Evolutionary conservation across 768 basidiomycete species (phyloP).

Genomic region (Boletus tomentosulus): DNA sequence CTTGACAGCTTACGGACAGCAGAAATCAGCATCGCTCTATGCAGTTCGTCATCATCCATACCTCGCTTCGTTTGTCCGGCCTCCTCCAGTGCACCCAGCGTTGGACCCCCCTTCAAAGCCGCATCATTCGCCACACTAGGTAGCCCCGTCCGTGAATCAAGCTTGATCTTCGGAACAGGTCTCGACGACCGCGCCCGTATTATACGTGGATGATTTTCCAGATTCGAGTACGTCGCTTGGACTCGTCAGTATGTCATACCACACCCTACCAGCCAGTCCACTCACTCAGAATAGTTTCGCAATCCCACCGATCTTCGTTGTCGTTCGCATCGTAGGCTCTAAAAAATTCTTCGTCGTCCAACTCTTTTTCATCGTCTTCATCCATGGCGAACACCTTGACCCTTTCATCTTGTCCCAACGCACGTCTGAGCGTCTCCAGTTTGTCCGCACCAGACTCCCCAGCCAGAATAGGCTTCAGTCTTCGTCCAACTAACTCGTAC

Average conservation of each 20-base stretch:
- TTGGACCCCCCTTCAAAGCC: background rate
- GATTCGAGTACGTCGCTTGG: slow-evolving; percentile 90
- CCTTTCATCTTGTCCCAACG: slow-evolving; percentile 67
- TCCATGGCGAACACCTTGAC: slow-evolving; percentile 42
- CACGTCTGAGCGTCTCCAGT: slow-evolving; percentile 71
- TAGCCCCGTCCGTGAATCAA: slow-evolving; percentile 77
- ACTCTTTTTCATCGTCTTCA: slow-evolving; percentile 45
- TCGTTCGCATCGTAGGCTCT: slow-evolving; percentile 38
- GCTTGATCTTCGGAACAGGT: slow-evolving; percentile 56
- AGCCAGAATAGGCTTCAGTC: slow-evolving; percentile 70
- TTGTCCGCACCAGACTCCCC: slow-evolving; percentile 76
- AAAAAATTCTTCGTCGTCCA: slow-evolving; percentile 41
- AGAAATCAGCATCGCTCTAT: slow-evolving; percentile 1
- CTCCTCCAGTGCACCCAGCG: slow-evolving; percentile 17
- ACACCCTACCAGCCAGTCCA: slow-evolving; percentile 5
- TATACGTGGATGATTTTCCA: slow-evolving; percentile 93
- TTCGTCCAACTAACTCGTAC: slow-evolving; percentile 87
- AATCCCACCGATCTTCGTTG: slow-evolving; percentile 87
- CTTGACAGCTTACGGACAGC: slow-evolving; percentile 13
- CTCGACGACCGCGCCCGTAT: slow-evolving; percentile 63
- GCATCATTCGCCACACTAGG: slow-evolving; percentile 46
- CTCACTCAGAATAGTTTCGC: slow-evolving; percentile 91
- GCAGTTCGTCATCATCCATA: slow-evolving; percentile 10
- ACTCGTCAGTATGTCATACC: slow-evolving; percentile 8
- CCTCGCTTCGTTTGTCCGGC: slow-evolving; percentile 22